A percentile compares a stretch with the other conserved stretches of the same genome.
Conservation (phyloP, 140 eudicot species). For the Bidens hawaiensis region DNA sequence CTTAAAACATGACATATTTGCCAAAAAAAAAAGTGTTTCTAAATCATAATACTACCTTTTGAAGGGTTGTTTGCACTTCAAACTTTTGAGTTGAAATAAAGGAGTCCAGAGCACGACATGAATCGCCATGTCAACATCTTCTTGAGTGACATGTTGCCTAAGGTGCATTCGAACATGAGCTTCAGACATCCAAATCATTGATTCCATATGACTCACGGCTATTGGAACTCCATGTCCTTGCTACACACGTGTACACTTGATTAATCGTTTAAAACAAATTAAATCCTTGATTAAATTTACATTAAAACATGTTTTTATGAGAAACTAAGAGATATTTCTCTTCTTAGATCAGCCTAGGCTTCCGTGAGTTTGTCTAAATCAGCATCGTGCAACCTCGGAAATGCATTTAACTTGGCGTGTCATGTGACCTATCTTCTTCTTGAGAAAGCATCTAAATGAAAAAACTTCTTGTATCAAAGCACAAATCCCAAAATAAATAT, state of each 20-base stretch:
- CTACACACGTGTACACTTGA: conserved; percentile 30
- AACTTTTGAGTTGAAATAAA: too few species aligned
- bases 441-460: conserved; percentile 72
- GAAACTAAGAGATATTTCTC: conserved; percentile 38
- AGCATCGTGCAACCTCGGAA: conserved; percentile 95
- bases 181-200: conserved; percentile 98
- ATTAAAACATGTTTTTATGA: too few species aligned
- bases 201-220: conserved; percentile 95
- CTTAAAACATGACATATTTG: neutral
- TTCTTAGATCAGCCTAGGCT: conserved; percentile 86
- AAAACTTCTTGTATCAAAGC: too few species aligned
- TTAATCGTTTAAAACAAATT: neutral
- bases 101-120: conserved; percentile 84
- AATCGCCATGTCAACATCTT: conserved; percentile 98
- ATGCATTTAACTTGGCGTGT: conserved; percentile 85
- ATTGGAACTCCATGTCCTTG: conserved; percentile 97
- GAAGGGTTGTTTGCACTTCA: conserved; percentile 88
- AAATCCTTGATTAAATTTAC: too few species aligned
- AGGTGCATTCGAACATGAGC: conserved; percentile 97
- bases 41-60: conserved; percentile 79
- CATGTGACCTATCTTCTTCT: conserved; percentile 90
- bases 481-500: too few species aligned
- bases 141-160: conserved; percentile 82
- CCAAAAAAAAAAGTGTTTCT: neutral
- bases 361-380: conserved; percentile 74